Conservation (phyloP, 2,329 filamentous ascomycete genomes). For the Aspergillus brasiliensis region DNA sequence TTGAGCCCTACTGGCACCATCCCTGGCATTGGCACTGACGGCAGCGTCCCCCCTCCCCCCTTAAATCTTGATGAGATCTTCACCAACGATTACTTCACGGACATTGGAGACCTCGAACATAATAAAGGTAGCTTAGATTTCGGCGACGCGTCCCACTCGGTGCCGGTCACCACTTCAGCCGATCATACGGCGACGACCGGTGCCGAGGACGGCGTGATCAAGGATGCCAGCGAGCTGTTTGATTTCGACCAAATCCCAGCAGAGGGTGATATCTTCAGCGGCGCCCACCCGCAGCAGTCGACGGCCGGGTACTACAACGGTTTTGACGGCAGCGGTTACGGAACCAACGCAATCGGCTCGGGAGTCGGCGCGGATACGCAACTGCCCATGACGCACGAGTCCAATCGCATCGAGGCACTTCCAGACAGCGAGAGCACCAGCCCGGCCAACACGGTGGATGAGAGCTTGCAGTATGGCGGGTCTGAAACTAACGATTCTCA, state of each 20-base stretch:
- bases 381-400: conserved; percentile 21
- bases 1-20: conserved; percentile 79
- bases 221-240: conserved; percentile 45
- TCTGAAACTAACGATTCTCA: conserved; percentile 18
- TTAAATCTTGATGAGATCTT: conserved; percentile 62
- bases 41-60: conserved; percentile 44
- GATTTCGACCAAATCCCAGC: conserved; percentile 43
- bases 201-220: conserved; percentile 25
- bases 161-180: conserved; percentile 19
- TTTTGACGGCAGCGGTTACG: conserved; percentile 33
- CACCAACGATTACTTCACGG: conserved; percentile 58
- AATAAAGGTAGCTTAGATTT: conserved; percentile 29
- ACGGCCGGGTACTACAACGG: conserved; percentile 36
- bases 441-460: conserved; percentile 40
- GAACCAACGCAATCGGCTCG: conserved; percentile 19
- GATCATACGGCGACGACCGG: conserved; percentile 22
- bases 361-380: conserved; percentile 11
- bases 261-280: conserved; percentile 37
- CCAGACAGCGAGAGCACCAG: conserved; percentile 49
- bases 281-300: conserved; percentile 24
- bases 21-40: conserved; percentile 61
- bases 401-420: conserved; percentile 43
- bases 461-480: conserved; percentile 24
- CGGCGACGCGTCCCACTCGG: conserved; percentile 22
- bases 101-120: conserved; percentile 39